These are phyloP conservation scores for Aschersonia sp. DNA, from an alignment of 2,329 filamentous ascomycete genomes.

Conservation along the genomic window DNA sequence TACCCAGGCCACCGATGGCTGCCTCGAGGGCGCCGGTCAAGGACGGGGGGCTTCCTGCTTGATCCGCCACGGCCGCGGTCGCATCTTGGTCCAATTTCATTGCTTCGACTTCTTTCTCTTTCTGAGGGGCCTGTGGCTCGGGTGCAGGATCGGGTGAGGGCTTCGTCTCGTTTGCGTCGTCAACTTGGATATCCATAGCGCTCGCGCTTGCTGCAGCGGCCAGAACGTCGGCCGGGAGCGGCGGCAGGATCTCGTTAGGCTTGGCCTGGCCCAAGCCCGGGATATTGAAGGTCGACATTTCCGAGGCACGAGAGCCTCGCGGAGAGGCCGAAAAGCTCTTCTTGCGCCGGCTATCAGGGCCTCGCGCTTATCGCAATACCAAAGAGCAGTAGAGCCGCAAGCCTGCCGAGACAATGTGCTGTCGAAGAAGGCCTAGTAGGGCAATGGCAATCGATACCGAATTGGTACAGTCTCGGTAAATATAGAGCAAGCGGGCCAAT, in stretches of 20 bases:
- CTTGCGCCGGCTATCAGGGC: too few species aligned
- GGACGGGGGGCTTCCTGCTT: constrained; percentile 9
- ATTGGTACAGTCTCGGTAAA: too few species aligned
- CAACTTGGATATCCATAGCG: constrained; percentile 5
- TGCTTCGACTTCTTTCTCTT: not conserved
- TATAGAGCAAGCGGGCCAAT: too few species aligned
- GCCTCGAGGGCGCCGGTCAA: constrained; percentile 29
- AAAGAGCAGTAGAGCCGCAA: too few species aligned
- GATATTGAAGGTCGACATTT: constrained; percentile 28
- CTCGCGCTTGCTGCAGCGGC: constrained; percentile 13
- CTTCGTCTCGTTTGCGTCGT: not conserved
- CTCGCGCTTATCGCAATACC: too few species aligned
- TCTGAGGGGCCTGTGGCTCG: not conserved
- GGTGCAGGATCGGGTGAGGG: not conserved
- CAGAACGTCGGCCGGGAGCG: constrained; percentile 17
- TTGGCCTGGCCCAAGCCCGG: constrained; percentile 27
- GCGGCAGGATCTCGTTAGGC: constrained; percentile 25
- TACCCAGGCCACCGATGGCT: constrained; percentile 22
- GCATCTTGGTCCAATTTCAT: not conserved
- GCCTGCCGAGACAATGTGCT: too few species aligned
- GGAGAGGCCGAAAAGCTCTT: too few species aligned
- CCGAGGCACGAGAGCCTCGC: not conserved
- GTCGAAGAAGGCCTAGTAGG: too few species aligned
- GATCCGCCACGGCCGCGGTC: constrained; percentile 2
- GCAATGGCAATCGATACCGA: too few species aligned